A percentile compares a stretch with the other conserved stretches of the same genome.
Evolutionary conservation across 2,329 filamentous ascomycete genomes (phyloP).

Genomic region (Neurospora crassa): DNA sequence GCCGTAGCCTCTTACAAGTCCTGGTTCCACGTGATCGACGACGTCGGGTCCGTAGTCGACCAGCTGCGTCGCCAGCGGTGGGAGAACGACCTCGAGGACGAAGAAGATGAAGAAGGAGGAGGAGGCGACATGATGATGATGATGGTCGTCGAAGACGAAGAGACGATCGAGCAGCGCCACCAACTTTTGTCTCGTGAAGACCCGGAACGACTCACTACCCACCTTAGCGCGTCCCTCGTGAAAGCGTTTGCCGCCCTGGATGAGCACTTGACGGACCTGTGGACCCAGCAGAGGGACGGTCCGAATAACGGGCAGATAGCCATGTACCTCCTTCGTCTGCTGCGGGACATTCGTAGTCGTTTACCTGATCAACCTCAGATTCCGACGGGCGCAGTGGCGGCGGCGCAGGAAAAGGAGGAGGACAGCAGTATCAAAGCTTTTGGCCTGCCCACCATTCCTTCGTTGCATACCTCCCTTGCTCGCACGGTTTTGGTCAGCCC

Average conservation of each 20-base stretch:
- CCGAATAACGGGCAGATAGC: slow-evolving; percentile 42
- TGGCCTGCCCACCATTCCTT: slow-evolving; percentile 49
- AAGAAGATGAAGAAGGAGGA: slow-evolving; percentile 50
- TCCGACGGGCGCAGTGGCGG: background rate
- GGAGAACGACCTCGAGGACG: slow-evolving; percentile 68
- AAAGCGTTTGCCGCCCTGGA: slow-evolving; percentile 39
- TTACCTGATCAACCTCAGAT: slow-evolving; percentile 34
- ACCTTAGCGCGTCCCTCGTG: slow-evolving; percentile 23
- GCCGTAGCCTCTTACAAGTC: slow-evolving; percentile 55
- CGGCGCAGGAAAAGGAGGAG: background rate
- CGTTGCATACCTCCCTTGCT: slow-evolving; percentile 55
- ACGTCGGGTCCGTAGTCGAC: slow-evolving; percentile 52
- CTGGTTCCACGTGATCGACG: slow-evolving; percentile 67
- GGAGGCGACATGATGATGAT: background rate
- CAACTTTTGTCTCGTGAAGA: slow-evolving; percentile 57
- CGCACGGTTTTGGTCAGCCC: slow-evolving; percentile 39
- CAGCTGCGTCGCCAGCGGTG: slow-evolving; percentile 59
- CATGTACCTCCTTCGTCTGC: slow-evolving; percentile 61
- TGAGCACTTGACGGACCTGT: slow-evolving; percentile 40
- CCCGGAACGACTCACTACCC: slow-evolving; percentile 26
- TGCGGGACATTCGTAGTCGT: slow-evolving; percentile 63
- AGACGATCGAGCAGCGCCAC: slow-evolving; percentile 57
- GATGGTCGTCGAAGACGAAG: slow-evolving; percentile 42
- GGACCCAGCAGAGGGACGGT: slow-evolving; percentile 35
- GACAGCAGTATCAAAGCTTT: slow-evolving; percentile 40